Evolutionary conservation across 2,329 filamentous ascomycete species (phyloP), one percentile per base, ranked within the genome.

Genomic region (Exophiala phaeomuriformis): DNA sequence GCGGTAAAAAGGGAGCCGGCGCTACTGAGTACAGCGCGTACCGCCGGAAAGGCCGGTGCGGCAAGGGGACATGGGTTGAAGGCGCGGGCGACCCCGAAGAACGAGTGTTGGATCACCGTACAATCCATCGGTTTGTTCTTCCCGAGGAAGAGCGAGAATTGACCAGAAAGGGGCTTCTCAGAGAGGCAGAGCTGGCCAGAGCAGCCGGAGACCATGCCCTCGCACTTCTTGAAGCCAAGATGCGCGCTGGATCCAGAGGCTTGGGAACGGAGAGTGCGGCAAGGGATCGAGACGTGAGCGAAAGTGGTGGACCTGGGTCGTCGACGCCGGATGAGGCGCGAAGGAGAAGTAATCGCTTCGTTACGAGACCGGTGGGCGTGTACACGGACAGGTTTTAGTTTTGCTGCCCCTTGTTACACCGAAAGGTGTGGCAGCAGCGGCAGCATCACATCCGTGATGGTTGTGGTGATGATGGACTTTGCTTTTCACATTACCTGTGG

Each of bases 51-150:
- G 61, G 61, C 9, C 51, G 54, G 32, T 59, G 52, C 32, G 61
- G 61, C 5, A 63, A 63, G 30, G 61, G 61, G 1, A 60, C 55
- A 2, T 64, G 65, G 66, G 32, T 51, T 41, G 27, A 63, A 59
- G 53, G 63, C 28, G 49, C 56, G 29, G 88, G 88, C 0, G 81
- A 82, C 10, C 69, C 79, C 19, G 93, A 97, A 66, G 75, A 82
- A 61, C 69, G 82, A 4, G 75, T 95, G 0, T 76, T 93, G 55
- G 91, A 97, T 66, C 90, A 96, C 66, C 78, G 91, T n/a, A 84
- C 79, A 0, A 79, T 97, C 2, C 87, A 96, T 68, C 85, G 91
- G 0, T 96, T 95, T 64, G 72, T 96, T 4, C 79, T 83, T 28
- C 76, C 82, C 0, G 79, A 84, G 2, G 84, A 90, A 51, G 88